phyloP scores from a whole-genome alignment of 768 basidiomycete species.

The Ramaria sp. region DNA sequence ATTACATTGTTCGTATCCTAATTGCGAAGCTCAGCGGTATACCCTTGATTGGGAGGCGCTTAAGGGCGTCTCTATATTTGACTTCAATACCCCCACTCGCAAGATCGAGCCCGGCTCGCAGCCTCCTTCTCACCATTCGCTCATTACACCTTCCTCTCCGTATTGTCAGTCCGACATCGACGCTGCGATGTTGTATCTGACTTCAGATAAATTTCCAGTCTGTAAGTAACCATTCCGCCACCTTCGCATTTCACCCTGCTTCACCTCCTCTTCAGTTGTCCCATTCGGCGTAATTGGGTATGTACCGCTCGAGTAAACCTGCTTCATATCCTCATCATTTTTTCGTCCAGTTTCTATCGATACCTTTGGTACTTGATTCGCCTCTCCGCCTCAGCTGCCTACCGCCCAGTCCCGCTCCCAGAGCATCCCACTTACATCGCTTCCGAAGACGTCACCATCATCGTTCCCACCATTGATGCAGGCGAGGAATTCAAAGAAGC shows the following conservation, averaged over 20 bases:
- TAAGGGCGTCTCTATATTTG: not conserved
- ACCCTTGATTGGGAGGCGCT: not conserved
- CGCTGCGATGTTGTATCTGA: conserved; percentile 68
- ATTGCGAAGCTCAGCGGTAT: no score
- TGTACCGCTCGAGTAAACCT: conserved; percentile 13
- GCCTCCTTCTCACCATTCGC: not conserved
- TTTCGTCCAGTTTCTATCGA: conserved; percentile 63
- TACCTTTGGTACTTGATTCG: conserved; percentile 92
- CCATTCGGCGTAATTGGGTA: conserved; percentile 86
- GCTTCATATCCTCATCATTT: not conserved
- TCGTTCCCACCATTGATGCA: conserved; percentile 92
- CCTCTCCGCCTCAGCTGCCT: conserved; percentile 63
- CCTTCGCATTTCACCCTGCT: conserved; percentile 2
- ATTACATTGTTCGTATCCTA: no score
- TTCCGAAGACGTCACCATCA: conserved; percentile 89
- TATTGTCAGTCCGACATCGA: not conserved
- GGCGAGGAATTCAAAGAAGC: conserved; percentile 94
- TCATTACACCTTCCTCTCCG: not conserved
- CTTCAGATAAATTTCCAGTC: conserved; percentile 82
- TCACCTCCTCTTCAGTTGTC: conserved; percentile 44
- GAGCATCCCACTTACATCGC: conserved; percentile 86
- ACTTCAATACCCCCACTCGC: not conserved
- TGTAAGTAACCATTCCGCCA: conserved; percentile 46
- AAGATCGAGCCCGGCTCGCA: not conserved
- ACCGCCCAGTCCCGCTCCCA: conserved; percentile 83